Evolutionary conservation across 164 flowering plant genomes (phyloP), one percentile per base, ranked within the genome.

Genomic region (Amborella trichopoda): DNA sequence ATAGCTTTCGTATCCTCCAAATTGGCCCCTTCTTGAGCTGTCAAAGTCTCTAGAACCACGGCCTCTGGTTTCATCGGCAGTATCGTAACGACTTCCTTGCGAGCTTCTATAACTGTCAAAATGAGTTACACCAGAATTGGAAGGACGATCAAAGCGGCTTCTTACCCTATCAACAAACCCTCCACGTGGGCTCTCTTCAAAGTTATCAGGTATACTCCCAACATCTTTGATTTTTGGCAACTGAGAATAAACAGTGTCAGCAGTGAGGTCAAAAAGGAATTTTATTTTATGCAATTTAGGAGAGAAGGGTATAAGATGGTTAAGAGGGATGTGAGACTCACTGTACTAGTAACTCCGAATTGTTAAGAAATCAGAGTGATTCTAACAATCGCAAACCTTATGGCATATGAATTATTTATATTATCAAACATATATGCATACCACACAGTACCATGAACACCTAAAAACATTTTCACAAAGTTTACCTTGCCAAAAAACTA

Each of bases 201-300:
- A 28, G 49, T 53, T 42, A 19, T 39, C 32, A 8, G 28, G 16
- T 26, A 10, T 51, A 42, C 28, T 37, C 12, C 51, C 50, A 25
- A 24, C 55, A 30, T 28, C 57, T 20, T 44, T 16, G 20, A 64
- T 40, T 50, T 37, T 54, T 26, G 68, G 63, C 22, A 64, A 50
- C 68, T 64, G 60, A 14, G 11, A 59, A 59, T n/a, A 37, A 28
- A 42, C 21, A 49, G 32, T 10, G 38, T 16, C 4, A 12, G 32
- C 5, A 2, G 3, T 2, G 3, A 12, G 2, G 23, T 19, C 24
- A 30, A 17, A 30, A 17, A 17, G 12, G 0, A 30, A 26, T 3
- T 13, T 19, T 20, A 12, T n/a, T 3, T 12, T 3, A 16, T 1
- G 19, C 23, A 16, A 27, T 46, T 18, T 3, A 10, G 5, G 28